Evolutionary conservation across 2,329 filamentous ascomycete genomes (phyloP).

Genomic region (Clarireedia paspali): DNA sequence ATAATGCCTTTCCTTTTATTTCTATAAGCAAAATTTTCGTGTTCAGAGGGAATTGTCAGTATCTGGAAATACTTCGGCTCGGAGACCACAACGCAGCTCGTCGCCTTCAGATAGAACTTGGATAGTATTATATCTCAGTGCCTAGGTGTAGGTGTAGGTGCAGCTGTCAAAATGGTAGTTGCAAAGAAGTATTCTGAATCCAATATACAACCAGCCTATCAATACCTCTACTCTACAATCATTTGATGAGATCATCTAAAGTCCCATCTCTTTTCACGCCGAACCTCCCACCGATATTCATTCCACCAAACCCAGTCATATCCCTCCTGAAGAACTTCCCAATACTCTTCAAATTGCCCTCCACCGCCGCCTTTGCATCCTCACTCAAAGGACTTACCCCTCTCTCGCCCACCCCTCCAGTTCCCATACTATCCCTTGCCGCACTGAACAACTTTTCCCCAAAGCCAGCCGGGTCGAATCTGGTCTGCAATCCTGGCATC

Average conservation of each 20-base stretch:
- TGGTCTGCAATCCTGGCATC: slow-evolving; percentile 36
- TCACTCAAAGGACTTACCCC: slow-evolving; percentile 27
- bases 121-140: too few relatives aligned
- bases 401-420: slow-evolving; percentile 12
- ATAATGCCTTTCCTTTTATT: too few relatives aligned
- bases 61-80: too few relatives aligned
- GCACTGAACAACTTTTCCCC: slow-evolving; percentile 85
- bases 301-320: slow-evolving; percentile 60
- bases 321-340: slow-evolving; percentile 94
- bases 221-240: background rate
- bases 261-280: slow-evolving; percentile 20
- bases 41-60: too few relatives aligned
- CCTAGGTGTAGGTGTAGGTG: too few relatives aligned
- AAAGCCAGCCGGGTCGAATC: slow-evolving; percentile 75
- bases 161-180: too few relatives aligned
- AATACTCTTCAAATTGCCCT: slow-evolving; percentile 91
- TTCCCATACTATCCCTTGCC: slow-evolving; percentile 70
- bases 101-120: too few relatives aligned
- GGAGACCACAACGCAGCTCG: too few relatives aligned
- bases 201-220: background rate
- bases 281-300: slow-evolving; percentile 56
- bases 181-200: background rate
- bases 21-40: too few relatives aligned
- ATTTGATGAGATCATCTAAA: slow-evolving; percentile 20
- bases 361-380: slow-evolving; percentile 62